Percentiles rank a stretch among this genome's conserved stretches.
Evolutionary conservation across 2,329 filamentous ascomycete species (phyloP).

Genomic region (Paecilomyces dactylethromorphus): DNA sequence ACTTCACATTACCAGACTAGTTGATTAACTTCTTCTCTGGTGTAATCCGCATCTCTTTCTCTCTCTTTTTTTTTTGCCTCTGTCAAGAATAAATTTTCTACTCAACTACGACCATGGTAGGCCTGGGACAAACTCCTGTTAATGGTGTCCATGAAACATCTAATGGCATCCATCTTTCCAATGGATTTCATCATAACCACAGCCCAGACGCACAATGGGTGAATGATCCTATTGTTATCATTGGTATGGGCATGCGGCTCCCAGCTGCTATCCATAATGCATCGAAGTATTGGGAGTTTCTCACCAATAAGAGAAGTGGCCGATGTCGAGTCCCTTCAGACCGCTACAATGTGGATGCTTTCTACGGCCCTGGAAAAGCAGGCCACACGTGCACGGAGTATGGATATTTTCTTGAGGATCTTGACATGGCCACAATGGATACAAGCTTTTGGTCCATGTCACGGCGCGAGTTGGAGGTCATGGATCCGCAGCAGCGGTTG

Average conservation of each 20-base stretch:
- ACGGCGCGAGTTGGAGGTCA: conserved; percentile 16
- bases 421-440: conserved; percentile 21
- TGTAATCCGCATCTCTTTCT: no score
- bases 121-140: no score
- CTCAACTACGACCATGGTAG: no score
- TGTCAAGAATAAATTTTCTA: no score
- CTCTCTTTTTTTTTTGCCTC: no score
- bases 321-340: conserved; percentile 5
- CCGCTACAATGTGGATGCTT: conserved; percentile 10
- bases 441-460: conserved; percentile 24
- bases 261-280: conserved; percentile 5
- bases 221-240: conserved; percentile 9
- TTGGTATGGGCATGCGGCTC: conserved; percentile 7
- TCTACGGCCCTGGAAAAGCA: background rate
- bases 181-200: no score
- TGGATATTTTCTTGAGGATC: conserved; percentile 25
- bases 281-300: conserved; percentile 6
- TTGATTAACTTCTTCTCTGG: no score
- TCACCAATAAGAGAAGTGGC: conserved; percentile 6
- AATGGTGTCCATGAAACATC: no score
- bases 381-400: conserved; percentile 1
- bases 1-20: no score
- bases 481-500: conserved; percentile 28
- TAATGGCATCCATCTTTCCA: no score
- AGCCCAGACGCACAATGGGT: no score